Evolutionary conservation across 2,329 filamentous ascomycete species (phyloP), one percentile per base, ranked within the genome.

Genomic region (Aspergillus fischeri): DNA sequence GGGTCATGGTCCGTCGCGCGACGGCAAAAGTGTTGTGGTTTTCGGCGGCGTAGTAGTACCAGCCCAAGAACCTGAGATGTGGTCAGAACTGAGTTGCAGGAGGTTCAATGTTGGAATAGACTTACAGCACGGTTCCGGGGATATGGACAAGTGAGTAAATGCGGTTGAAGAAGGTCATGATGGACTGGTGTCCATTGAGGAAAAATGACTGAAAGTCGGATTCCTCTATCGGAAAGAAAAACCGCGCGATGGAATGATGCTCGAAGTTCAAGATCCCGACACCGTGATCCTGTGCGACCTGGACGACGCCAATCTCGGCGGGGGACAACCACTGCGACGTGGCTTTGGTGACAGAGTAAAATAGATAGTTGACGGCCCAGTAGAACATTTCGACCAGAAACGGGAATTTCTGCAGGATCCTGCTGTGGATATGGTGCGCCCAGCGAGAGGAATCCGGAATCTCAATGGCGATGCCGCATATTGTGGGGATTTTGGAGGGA

Each of bases 321-420:
- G 66, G 66, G 11, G 83, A 84, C 54, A 82, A 73, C 50, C 71
- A 70, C 56, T 81, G 77, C 2, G 82, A 80, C 6, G 80, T 69
- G 17, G 80, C 74, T 17, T 82, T 80, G 7, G 84, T 86, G 70
- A 85, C 75, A 41, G 81, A 78, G 73, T 89, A 89, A 67, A 87
- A 85, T 49, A 81, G 77, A 61, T 86, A 83, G 66, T 86, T 88
- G 63, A 89, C 78, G 47, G 81, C 78, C 86, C 86, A 89, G 75
- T 89, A 89, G 70, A 89, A 88, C 85, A 89, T 89, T 71, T 89
- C 86, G 51, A 89, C 80, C 54, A 89, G 71, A 67, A 89, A 89
- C 4, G 87, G 86, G 62, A 85, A 88, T 66, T 86, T 86, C 68
- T 87, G 83, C 57, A 89, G 76, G 55, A 88, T 78, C 27, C 85